These are phyloP conservation scores for Serpula lacrymans DNA, from an alignment of 768 basidiomycete genomes.

Conservation along the genomic window DNA sequence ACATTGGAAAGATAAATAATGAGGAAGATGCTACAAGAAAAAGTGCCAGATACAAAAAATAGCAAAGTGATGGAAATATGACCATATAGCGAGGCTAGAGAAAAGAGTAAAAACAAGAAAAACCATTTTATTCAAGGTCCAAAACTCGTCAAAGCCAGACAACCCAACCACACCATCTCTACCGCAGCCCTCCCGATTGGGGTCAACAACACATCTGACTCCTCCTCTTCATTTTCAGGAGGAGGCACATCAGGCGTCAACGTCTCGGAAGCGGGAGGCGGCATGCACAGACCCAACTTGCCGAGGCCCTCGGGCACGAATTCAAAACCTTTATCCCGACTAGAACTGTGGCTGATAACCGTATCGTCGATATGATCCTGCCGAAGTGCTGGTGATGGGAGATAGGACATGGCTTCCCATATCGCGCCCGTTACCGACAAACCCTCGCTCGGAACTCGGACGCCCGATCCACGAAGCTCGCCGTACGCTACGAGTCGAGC, in stretches of 20 bases:
- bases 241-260: slow-evolving; percentile 10
- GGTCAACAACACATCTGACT: slow-evolving; percentile 40
- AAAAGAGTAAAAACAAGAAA: neutral
- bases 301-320: slow-evolving; percentile 79
- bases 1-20: too few relatives aligned
- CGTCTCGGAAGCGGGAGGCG: slow-evolving; percentile 19
- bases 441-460: slow-evolving; percentile 71
- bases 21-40: too few relatives aligned
- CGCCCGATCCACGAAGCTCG: slow-evolving; percentile 69
- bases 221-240: slow-evolving; percentile 39
- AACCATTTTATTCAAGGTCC: slow-evolving; percentile 15
- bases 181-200: slow-evolving; percentile 48
- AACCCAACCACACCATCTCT: slow-evolving; percentile 55
- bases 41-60: slow-evolving; percentile 4
- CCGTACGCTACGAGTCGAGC: slow-evolving; percentile 71
- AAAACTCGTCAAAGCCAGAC: slow-evolving; percentile 48
- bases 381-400: slow-evolving; percentile 26
- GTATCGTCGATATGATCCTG: slow-evolving; percentile 38
- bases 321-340: slow-evolving; percentile 66
- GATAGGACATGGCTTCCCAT: slow-evolving; percentile 41
- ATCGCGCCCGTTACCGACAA: slow-evolving; percentile 65
- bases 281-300: slow-evolving; percentile 63
- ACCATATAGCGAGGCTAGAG: neutral
- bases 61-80: neutral
- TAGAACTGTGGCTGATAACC: slow-evolving; percentile 56